Base-by-base conservation (phyloP, 352 stramenopile species). In the Phytophthora constricta region DNA sequence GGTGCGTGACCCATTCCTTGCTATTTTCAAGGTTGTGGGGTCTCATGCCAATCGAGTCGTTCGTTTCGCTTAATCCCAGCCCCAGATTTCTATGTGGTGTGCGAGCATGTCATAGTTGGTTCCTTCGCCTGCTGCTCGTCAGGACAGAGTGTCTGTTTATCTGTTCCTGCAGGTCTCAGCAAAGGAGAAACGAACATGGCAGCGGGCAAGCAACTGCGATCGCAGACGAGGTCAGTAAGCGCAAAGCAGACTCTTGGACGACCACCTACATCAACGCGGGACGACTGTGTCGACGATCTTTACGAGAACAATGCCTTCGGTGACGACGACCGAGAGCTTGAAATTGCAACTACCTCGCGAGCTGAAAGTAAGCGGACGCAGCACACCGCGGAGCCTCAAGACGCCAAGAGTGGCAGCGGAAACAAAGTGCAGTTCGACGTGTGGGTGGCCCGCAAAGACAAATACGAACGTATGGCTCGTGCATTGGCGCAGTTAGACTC, bases 371-470 rank as follows among this genome's bases (percentile, higher is more conserved):
- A 72, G 57, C 43, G 34, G 34, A 68, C 49, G 5, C 19, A 16
- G 49, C 50, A 10, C 59, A 26, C 37, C 10, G 28, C 17, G 11
- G 66, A 70, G 4, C 25, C 62, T 3, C 53, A 68, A 20, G 52
- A 70, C 17, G 28, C 52, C 11, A 65, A 72, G 39, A 46, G n/a
- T 11, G 65, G 23, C 49, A 69, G 57, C 5, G 68, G 63, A 25
- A 28, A 58, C 49, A 72, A 65, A 45, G 59, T 93, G 47, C 76
- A 93, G 23, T 96, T 97, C 54, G 77, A 93, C 31, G 77, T 91
- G 11, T 97, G 87, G 87, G 86, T 97, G 13, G 79, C 79, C 7
- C 83, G 86, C 26, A 95, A 97, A 58, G 89, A 97, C 72, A 94
- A 93, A 60, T 95, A 93, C 55, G 88, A 96, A 65, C 82, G 85